These are phyloP conservation scores for Castanospermum australe DNA, from an alignment of 306 rosid genomes.

Conservation along the genomic window DNA sequence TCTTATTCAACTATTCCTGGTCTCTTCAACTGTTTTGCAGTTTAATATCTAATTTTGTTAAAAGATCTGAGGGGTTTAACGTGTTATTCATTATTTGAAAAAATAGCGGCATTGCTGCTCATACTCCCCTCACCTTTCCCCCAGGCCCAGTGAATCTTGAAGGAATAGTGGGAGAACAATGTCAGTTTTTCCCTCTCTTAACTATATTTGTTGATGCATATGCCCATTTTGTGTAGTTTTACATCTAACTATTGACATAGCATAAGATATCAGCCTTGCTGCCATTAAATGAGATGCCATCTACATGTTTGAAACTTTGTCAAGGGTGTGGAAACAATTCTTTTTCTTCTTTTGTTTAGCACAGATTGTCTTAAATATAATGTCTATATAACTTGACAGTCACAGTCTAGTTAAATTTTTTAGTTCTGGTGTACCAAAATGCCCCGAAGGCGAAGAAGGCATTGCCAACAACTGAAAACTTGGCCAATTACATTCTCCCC, in stretches of 20 bases:
- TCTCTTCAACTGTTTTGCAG: background rate
- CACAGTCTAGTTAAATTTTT: background rate
- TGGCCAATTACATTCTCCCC: conserved; percentile 65
- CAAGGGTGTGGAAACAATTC: background rate
- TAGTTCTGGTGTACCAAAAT: conserved; percentile 26
- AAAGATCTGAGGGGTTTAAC: too few relatives aligned
- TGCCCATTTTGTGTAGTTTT: background rate
- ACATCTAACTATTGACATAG: background rate
- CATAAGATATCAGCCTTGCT: background rate
- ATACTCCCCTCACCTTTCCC: background rate
- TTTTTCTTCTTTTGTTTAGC: background rate
- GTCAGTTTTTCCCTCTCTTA: background rate
- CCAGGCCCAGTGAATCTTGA: background rate
- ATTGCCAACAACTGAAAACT: conserved; percentile 20
- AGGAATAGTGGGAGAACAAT: background rate
- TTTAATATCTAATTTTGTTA: too few relatives aligned
- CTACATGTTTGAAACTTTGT: background rate
- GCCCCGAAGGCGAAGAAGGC: conserved; percentile 51
- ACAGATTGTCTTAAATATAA: background rate
- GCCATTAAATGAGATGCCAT: background rate
- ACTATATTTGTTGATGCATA: background rate
- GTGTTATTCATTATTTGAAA: too few relatives aligned
- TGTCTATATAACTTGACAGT: background rate
- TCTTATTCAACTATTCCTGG: background rate
- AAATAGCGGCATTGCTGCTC: background rate